A percentile compares a stretch with the other conserved stretches of the same genome.
These are phyloP conservation scores for Colletotrichum karsti DNA, from an alignment of 2,329 filamentous ascomycete genomes.

Conservation along the genomic window DNA sequence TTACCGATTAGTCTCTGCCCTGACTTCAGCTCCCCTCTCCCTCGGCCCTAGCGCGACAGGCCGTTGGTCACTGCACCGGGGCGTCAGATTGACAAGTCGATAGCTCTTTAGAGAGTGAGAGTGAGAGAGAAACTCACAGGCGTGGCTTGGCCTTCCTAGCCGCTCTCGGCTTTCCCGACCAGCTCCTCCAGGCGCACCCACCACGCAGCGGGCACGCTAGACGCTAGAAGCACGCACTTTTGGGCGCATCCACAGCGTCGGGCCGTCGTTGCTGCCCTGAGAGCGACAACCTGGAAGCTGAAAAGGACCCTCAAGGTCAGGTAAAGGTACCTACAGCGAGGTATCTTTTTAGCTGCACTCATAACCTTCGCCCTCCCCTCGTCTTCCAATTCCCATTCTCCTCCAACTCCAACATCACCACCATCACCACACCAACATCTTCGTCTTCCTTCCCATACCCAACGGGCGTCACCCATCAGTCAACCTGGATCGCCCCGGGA, in stretches of 20 bases:
- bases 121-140: not conserved
- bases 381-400: not conserved
- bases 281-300: too few species aligned
- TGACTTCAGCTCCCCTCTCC: not conserved
- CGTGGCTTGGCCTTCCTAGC: not conserved
- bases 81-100: too few species aligned
- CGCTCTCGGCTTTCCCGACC: conserved; percentile 23
- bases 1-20: not conserved
- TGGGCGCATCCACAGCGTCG: too few species aligned
- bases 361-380: not conserved
- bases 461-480: not conserved
- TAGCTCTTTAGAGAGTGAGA: too few species aligned
- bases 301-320: too few species aligned
- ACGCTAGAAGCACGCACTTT: too few species aligned
- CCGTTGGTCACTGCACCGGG: too few species aligned
- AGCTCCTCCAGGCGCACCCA: not conserved
- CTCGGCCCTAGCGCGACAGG: too few species aligned
- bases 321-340: too few species aligned
- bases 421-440: not conserved
- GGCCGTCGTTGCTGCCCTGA: not conserved
- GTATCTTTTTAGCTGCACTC: too few species aligned
- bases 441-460: not conserved
- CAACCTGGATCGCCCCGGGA: not conserved
- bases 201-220: not conserved
- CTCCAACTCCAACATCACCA: not conserved